Conservation (phyloP, 208 protist genomes). For the Trichomonas tenax region DNA sequence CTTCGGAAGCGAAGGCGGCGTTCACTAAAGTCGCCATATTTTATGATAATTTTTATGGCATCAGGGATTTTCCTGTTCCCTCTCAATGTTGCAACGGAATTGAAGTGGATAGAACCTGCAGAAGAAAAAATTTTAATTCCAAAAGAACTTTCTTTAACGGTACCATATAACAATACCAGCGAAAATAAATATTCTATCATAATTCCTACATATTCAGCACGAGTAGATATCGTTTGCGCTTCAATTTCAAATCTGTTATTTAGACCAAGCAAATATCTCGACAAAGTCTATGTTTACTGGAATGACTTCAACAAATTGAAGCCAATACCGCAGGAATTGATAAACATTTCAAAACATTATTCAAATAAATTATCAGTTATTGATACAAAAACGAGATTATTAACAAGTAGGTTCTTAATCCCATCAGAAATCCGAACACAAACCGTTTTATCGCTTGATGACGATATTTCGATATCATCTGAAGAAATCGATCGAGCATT, state of each 20-base stretch:
- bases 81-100: too few relatives aligned
- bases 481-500: neutral
- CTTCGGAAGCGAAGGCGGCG: too few relatives aligned
- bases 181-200: neutral
- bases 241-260: neutral
- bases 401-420: neutral
- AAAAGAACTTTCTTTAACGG: too few relatives aligned
- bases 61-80: too few relatives aligned
- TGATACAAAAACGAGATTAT: neutral
- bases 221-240: neutral
- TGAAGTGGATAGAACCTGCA: too few relatives aligned
- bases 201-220: neutral
- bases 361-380: neutral
- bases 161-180: too few relatives aligned
- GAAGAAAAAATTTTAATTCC: too few relatives aligned
- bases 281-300: neutral
- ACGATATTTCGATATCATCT: neutral
- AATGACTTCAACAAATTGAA: neutral
- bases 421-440: neutral
- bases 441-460: neutral
- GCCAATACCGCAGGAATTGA: neutral
- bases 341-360: neutral
- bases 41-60: too few relatives aligned
- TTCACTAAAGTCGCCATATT: too few relatives aligned
- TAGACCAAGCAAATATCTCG: neutral